These are phyloP conservation scores for Caryopteris hybrid DNA, from an alignment of 305 asterid genomes.

Conservation along the genomic window DNA sequence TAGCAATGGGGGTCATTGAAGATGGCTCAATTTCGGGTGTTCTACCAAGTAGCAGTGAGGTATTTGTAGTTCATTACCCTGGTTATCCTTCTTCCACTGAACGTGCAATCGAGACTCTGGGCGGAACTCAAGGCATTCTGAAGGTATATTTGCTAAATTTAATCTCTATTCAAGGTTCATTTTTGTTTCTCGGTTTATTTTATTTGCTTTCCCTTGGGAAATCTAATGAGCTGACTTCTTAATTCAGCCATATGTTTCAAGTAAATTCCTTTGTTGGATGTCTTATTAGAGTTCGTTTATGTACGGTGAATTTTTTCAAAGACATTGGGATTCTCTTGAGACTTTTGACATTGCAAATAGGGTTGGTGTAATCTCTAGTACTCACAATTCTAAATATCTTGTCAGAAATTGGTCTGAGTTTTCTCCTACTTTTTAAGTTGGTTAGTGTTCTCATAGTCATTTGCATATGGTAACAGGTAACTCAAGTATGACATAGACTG, in stretches of 20 bases:
- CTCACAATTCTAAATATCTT: neutral
- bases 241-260: neutral
- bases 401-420: neutral
- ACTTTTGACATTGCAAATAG: neutral
- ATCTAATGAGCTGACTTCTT: neutral
- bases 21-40: slow-evolving; percentile 71
- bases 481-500: neutral
- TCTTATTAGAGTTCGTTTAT: neutral
- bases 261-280: neutral
- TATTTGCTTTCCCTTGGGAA: neutral
- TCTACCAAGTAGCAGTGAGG: slow-evolving; percentile 40
- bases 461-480: too few relatives aligned
- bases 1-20: slow-evolving; percentile 60
- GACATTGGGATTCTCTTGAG: neutral
- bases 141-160: slow-evolving; percentile 40
- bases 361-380: neutral
- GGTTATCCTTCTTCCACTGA: slow-evolving; percentile 81
- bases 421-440: neutral
- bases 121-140: slow-evolving; percentile 60
- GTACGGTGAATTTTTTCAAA: neutral
- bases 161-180: neutral
- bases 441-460: neutral
- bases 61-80: slow-evolving; percentile 77
- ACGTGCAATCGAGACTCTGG: slow-evolving; percentile 89
- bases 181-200: neutral